Evolutionary conservation across 1,139 yeast species (phyloP).

Genomic region (Candida smagusa): DNA sequence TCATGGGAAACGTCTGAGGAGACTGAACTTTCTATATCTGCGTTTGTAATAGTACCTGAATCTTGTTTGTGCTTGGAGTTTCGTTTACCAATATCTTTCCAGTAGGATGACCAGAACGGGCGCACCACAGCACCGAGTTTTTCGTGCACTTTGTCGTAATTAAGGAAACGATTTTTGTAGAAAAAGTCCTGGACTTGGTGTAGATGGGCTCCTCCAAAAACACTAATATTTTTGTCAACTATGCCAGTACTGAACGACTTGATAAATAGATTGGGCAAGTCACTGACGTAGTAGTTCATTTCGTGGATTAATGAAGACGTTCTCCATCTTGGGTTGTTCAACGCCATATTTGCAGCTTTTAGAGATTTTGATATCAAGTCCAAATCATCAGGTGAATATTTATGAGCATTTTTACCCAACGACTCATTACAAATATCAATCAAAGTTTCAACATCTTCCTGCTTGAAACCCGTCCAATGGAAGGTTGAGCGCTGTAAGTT

Average conservation of each 20-base stretch:
- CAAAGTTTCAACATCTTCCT: slow-evolving; percentile 51
- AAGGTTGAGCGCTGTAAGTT: slow-evolving; percentile 67
- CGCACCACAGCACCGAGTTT: slow-evolving; percentile 31
- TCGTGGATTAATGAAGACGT: slow-evolving; percentile 57
- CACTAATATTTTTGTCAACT: slow-evolving; percentile 21
- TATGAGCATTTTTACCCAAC: slow-evolving; percentile 30
- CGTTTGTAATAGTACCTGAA: background rate
- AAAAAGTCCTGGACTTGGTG: slow-evolving; percentile 49
- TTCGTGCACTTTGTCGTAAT: slow-evolving; percentile 23
- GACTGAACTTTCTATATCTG: background rate
- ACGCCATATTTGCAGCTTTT: slow-evolving; percentile 44
- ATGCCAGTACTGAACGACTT: slow-evolving; percentile 31
- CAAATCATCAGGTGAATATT: slow-evolving; percentile 37
- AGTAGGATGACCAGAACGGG: slow-evolving; percentile 52
- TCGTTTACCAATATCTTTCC: slow-evolving; percentile 41
- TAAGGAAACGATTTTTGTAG: slow-evolving; percentile 48
- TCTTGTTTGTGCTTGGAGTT: slow-evolving; percentile 14
- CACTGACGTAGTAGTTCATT: slow-evolving; percentile 53
- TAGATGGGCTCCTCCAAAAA: slow-evolving; percentile 63
- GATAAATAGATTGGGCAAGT: slow-evolving; percentile 39
- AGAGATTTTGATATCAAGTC: slow-evolving; percentile 39
- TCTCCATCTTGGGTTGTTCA: slow-evolving; percentile 54
- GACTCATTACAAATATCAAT: slow-evolving; percentile 47
- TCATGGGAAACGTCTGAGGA: background rate
- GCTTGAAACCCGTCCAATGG: slow-evolving; percentile 71